Conservation (phyloP, 108 stramenopile species). For the Seminavis robusta region DNA sequence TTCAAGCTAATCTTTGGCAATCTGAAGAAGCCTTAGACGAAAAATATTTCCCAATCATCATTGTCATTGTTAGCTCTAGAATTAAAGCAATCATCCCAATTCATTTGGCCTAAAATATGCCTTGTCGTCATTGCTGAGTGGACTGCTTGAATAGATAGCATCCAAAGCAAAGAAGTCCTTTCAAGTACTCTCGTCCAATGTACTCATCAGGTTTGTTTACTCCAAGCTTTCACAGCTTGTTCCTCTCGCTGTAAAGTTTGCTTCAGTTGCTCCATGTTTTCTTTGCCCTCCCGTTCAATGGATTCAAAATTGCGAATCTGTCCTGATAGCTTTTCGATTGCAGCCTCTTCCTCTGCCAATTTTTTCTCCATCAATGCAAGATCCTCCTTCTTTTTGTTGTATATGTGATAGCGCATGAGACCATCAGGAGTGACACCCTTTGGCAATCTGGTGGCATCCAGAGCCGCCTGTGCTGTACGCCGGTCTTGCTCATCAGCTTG, state of each 20-base stretch:
- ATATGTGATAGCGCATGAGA: constrained; percentile 14
- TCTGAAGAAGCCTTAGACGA: background rate
- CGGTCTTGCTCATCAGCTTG: constrained; percentile 19
- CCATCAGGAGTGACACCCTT: constrained; percentile 19
- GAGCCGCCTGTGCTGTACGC: constrained; percentile 13
- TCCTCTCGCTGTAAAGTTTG: background rate
- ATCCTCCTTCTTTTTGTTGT: background rate
- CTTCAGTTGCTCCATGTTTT: background rate
- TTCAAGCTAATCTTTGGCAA: constrained; percentile 66
- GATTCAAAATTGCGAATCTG: background rate
- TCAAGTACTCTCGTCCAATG: too few species aligned
- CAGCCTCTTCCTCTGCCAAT: background rate
- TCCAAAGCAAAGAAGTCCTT: too few species aligned
- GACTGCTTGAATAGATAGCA: too few species aligned
- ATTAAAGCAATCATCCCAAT: background rate
- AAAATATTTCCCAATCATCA: background rate
- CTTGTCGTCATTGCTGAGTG: too few species aligned
- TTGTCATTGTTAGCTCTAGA: background rate
- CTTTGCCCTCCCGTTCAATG: background rate
- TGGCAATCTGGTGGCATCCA: constrained; percentile 18
- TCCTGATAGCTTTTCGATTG: background rate
- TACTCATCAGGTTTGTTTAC: too few species aligned
- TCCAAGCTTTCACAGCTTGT: background rate
- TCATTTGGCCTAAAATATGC: too few species aligned
- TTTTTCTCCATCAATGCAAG: background rate